Conservation (phyloP, 768 basidiomycete species). For the Infundibulicybe gibba region DNA sequence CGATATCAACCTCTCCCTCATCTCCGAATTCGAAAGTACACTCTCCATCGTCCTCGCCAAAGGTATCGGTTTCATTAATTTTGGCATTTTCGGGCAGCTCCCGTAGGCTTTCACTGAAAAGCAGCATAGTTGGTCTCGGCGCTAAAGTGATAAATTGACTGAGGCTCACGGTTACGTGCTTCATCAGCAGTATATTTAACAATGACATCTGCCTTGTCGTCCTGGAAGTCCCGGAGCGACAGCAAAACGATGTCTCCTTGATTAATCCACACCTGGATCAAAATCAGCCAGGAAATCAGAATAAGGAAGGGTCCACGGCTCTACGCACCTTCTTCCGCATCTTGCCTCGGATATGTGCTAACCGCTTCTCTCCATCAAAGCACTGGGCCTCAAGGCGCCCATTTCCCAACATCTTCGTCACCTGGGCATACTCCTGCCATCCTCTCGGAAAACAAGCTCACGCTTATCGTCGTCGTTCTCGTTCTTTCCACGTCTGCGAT, state of each 20-base stretch:
- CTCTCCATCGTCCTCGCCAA: slow-evolving; percentile 88
- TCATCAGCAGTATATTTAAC: slow-evolving; percentile 99
- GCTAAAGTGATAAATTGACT: slow-evolving; percentile 2
- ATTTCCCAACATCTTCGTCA: slow-evolving; percentile 98
- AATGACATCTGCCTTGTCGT: slow-evolving; percentile 98
- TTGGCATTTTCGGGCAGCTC: slow-evolving; percentile 96
- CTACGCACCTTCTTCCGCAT: slow-evolving; percentile 94
- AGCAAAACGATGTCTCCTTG: slow-evolving; percentile 95
- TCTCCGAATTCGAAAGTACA: slow-evolving; percentile 90
- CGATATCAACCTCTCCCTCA: slow-evolving; percentile 85
- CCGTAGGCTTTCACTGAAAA: slow-evolving; percentile 90
- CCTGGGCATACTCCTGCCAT: slow-evolving; percentile 99
- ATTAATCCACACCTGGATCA: slow-evolving; percentile 92
- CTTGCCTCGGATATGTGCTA: slow-evolving; percentile 98
- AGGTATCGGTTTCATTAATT: slow-evolving; percentile 95
- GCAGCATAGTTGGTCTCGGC: slow-evolving; percentile 4
- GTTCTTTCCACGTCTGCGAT: slow-evolving; percentile 99
- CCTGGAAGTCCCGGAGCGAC: slow-evolving; percentile 97
- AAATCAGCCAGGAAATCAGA: slow-evolving; percentile 3
- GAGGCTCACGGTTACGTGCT: slow-evolving; percentile 67
- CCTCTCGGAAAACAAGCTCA: slow-evolving; percentile 97
- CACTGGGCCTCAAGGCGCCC: slow-evolving; percentile 94
- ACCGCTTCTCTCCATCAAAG: slow-evolving; percentile 96
- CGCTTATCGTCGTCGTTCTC: slow-evolving; percentile 99
- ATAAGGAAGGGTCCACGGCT: background rate